Evolutionary conservation across 2,329 filamentous ascomycete genomes (phyloP), one percentile per base, ranked within the genome.

Genomic region (Fusarium humuli): DNA sequence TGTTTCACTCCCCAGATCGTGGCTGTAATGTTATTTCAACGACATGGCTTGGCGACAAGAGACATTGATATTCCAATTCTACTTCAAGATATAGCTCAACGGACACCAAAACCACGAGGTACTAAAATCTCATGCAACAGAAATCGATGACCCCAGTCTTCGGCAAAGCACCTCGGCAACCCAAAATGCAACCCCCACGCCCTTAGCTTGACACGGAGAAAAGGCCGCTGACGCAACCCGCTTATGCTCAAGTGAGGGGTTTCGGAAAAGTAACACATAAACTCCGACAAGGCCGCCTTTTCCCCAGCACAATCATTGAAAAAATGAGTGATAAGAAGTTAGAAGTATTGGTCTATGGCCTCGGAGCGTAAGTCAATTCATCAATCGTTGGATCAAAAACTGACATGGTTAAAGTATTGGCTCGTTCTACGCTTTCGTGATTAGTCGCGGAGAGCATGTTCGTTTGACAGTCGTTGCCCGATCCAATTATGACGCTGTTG

Each of bases 381-480:
- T 0, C 6, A 7, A 0, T 5, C 1, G 0, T 3, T 7, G 1
- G 22, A 3, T 2, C 2, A 4, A 13, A 8, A 2, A 12, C 57
- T 71, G 18, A 70, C 22, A 18, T 42, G 1, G 1, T 7, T 49
- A 2, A 32, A 87, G 86, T 0, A 87, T 88, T 54, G 86, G 86
- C 29, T 86, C 85, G 4, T 88, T 88, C 67, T 88, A 88, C 70
- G 83, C 85, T 10, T 88, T 87, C 62, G 82, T 88, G 37, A 72
- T 88, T 0, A 81, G 79, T 55, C 81, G 83, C 4, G 78, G 76
- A 32, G 67, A 80, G 5, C 77, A 81, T 29, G 81, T 86, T 20
- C 78, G 82, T n/a, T 82, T 90, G 23, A 89, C 87, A 0, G 86
- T 88, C 4, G 84, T 89, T 45, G 90, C 88, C 45, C 84, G 88